Evolutionary conservation across 768 basidiomycete genomes (phyloP), one percentile per base, ranked within the genome.

Genomic region (Sarcodon aspratus): DNA sequence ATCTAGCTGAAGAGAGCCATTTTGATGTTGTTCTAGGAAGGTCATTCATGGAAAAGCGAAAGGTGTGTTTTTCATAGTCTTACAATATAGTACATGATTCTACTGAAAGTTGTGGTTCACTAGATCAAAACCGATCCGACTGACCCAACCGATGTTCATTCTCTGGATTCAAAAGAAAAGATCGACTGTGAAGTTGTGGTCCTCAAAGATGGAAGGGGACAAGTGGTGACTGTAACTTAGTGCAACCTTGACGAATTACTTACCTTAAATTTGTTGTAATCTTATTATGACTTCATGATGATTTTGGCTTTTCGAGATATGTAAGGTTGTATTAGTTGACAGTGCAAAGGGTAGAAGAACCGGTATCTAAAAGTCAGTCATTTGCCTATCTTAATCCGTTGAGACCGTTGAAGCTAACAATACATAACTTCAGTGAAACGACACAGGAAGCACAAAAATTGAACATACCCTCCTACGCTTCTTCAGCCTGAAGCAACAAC

Each of bases 21-120:
- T 98, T 98, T 64, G 93, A 96, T 57, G 88, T 97, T 44, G 85
- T 98, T 5, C 75, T 98, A 6, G 94, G 94, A 1, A 73, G 94
- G 21, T 81, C 80, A 18, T 93, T 96, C 59, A 79, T 84, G 53
- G 85, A 85, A 72, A 81, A 74, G 58, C 69, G 52, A 61, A 15
- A 42, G 40, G 40, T 42, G 9, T n/a, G 40, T 73, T 59, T n/a
- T 74, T 73, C 58, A 69, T 70, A 50, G 70, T 74, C 49, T 65
- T 76, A n/a, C 62, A 73, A 13, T 72, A 72, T 7, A 53, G 72
- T 50, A n/a, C 52, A 48, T 44, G 65, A n/a, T n/a, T n/a, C 72
- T 31, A 65, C 72, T 63, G 74, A 75, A 58, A 65, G 63, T 52
- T 72, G 90, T 55, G 40, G 5, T 27, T 27, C 21, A 27, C 2